phyloP scores from a whole-genome alignment of 345 rosid species.

The Lenwebbia sp. region DNA sequence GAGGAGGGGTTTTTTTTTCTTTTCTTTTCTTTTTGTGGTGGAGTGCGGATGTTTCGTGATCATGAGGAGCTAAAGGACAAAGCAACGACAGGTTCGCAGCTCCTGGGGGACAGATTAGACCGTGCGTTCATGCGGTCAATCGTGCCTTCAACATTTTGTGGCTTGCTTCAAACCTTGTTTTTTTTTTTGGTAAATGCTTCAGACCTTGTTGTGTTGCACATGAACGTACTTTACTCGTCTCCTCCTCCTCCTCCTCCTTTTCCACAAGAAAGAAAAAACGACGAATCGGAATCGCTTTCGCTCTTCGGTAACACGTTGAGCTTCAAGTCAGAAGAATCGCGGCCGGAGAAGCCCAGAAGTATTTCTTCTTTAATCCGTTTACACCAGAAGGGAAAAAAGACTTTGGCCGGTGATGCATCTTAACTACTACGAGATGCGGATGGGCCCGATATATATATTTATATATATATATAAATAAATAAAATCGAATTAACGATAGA shows the following conservation, averaged over 20 bases:
- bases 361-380: neutral
- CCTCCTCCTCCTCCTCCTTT: neutral
- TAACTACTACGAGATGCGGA: neutral
- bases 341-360: neutral
- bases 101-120: neutral
- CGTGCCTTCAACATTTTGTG: neutral
- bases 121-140: neutral
- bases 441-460: neutral
- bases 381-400: neutral
- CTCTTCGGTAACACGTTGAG: neutral
- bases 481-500: no score
- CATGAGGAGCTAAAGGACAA: neutral
- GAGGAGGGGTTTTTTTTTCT: neutral
- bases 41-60: neutral
- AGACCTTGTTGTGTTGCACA: neutral
- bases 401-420: neutral
- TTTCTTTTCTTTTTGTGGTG: neutral
- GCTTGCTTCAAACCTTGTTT: neutral
- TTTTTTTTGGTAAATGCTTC: no score
- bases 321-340: neutral
- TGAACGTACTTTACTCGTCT: neutral
- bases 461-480: no score
- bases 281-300: neutral
- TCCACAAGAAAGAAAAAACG: neutral
- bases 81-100: neutral